Base-by-base conservation (phyloP, 176 grass and related monocot genomes). In the Typha latifolia region DNA sequence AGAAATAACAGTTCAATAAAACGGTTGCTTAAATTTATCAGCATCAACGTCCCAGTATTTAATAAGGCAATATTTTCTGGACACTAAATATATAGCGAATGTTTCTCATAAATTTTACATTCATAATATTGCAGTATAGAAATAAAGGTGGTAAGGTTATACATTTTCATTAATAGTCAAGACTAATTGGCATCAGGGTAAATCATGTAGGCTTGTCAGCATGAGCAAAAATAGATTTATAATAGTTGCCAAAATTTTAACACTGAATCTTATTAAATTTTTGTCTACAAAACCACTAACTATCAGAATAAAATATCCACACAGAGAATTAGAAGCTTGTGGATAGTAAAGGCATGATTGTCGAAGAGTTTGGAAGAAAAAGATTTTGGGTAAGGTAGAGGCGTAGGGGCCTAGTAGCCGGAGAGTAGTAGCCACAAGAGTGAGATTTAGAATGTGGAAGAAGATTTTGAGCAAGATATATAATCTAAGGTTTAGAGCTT, bases 31-130 rank as follows among this genome's bases (percentile, higher is more conserved):
- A 72, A 92, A 92, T 84, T 97, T 97, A 78, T 97, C 89, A 67
- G 89, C 94, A 80, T 90, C 89, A 67, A 85, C 94, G 78, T 90
- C 93, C 93, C 88, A 97, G 14, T 97, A 97, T 78, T 90, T 97
- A 50, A 97, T 67, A 65, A 82, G 71, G 14, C 78, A 78, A 84
- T 97, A 26, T 83, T 89, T 97, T 97, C 49, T 88, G 85, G 57
- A 97, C 93, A 57, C 85, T 92, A 52, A 97, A 92, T 80, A 92
- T 81, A 73, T 97, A 97, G 69, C 90, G 93, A 62, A 85, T 92
- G 79, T 80, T 92, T 69, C 82, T 66, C 47, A 97, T 88, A 70
- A 97, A 97, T 65, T 97, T 89, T 69, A 90, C 83, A 72, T 90
- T 88, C 93, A 97, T 97, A 8, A 92, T 85, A 47, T 88, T 97